These are phyloP conservation scores for Sclerotinia nivalis DNA, from an alignment of 2,329 filamentous ascomycete genomes.

Conservation along the genomic window DNA sequence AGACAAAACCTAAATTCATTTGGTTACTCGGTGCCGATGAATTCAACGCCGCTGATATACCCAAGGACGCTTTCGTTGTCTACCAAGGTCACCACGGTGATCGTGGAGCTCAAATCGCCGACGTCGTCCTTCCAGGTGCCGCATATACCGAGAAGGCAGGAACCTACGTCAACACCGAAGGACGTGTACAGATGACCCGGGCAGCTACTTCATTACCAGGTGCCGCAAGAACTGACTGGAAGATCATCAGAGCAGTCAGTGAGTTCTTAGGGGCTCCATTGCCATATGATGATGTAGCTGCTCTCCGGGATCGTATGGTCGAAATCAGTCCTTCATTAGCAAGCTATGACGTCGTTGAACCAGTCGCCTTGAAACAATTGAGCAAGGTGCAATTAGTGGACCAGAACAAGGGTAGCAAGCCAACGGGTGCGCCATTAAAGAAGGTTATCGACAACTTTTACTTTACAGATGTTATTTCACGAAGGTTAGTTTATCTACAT, in stretches of 20 bases:
- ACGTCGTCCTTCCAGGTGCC: constrained; percentile 89
- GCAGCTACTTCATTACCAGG: constrained; percentile 86
- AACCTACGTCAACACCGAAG: constrained; percentile 98
- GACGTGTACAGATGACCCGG: constrained; percentile 90
- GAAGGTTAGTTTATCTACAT: constrained; percentile 64
- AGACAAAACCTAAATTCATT: constrained; percentile 88
- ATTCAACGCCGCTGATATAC: constrained; percentile 79
- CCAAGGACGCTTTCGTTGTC: constrained; percentile 92
- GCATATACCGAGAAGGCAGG: constrained; percentile 96
- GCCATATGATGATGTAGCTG: constrained; percentile 89
- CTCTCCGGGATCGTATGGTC: constrained; percentile 87
- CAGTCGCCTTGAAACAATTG: constrained; percentile 69
- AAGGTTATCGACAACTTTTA: constrained; percentile 95
- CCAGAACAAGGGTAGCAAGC: constrained; percentile 85
- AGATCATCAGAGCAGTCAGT: constrained; percentile 90
- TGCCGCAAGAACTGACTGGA: constrained; percentile 94
- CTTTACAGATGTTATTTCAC: constrained; percentile 95
- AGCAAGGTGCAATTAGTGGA: constrained; percentile 95
- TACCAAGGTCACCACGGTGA: constrained; percentile 99
- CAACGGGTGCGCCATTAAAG: constrained; percentile 72
- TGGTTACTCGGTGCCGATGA: constrained; percentile 98
- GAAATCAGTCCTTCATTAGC: constrained; percentile 90
- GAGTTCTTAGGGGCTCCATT: constrained; percentile 88
- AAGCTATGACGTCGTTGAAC: constrained; percentile 88
- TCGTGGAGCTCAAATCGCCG: constrained; percentile 85